A percentile compares a stretch with the other conserved stretches of the same genome.
phyloP scores from a whole-genome alignment of 164 flowering plant genomes.

The Berberis thunbergii region DNA sequence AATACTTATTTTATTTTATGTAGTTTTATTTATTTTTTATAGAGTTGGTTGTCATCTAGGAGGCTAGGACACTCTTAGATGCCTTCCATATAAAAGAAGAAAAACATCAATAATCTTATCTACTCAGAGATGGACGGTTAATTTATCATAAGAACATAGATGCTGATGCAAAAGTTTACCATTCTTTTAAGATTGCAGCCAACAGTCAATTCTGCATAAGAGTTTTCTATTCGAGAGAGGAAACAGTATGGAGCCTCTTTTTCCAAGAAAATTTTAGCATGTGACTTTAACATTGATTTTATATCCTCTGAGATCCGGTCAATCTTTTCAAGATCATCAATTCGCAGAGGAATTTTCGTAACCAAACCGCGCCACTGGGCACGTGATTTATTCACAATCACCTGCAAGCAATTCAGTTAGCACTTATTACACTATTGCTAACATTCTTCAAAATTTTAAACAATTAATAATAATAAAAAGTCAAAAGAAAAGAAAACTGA shows the following conservation, averaged over 20 bases:
- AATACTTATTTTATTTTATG: too few relatives aligned
- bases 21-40: too few relatives aligned
- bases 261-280: slow-evolving; percentile 60
- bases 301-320: slow-evolving; percentile 63
- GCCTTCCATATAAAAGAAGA: too few relatives aligned
- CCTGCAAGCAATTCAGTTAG: slow-evolving; percentile 31
- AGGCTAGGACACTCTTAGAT: too few relatives aligned
- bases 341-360: slow-evolving; percentile 51
- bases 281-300: slow-evolving; percentile 55
- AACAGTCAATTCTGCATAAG: slow-evolving; percentile 65
- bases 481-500: too few relatives aligned
- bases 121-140: too few relatives aligned
- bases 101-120: too few relatives aligned
- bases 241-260: slow-evolving; percentile 82
- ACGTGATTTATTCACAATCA: slow-evolving; percentile 88
- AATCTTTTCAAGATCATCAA: slow-evolving; percentile 56
- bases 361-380: slow-evolving; percentile 66
- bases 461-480: not conserved
- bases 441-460: not conserved
- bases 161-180: slow-evolving; percentile 27
- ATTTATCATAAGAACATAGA: too few relatives aligned
- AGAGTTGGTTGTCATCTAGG: too few relatives aligned
- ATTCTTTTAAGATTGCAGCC: slow-evolving; percentile 73
- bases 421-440: not conserved
- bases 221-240: slow-evolving; percentile 62